phyloP scores from a whole-genome alignment of 805 yeast species.

The Candida tibetensis region DNA sequence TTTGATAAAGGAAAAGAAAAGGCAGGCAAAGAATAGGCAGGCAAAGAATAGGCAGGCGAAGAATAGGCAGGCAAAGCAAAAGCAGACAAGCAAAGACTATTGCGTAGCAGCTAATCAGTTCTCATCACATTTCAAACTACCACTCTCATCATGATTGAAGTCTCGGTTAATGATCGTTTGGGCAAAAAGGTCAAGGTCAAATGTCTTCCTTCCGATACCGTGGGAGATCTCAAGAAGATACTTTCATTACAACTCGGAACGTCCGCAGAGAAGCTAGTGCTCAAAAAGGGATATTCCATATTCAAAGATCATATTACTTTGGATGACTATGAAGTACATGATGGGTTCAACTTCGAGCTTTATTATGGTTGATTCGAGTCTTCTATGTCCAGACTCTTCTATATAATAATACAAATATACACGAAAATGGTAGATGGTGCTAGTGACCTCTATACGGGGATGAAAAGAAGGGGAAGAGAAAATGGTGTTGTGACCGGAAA shows the following conservation, averaged over 20 bases:
- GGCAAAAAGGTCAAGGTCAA: slow-evolving; percentile 89
- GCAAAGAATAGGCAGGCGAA: too few relatives aligned
- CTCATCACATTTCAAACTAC: too few relatives aligned
- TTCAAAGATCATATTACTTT: slow-evolving; percentile 86
- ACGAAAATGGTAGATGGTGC: too few relatives aligned
- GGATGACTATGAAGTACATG: slow-evolving; percentile 93
- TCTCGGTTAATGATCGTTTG: slow-evolving; percentile 51
- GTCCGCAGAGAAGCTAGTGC: slow-evolving; percentile 56
- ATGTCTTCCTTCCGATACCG: slow-evolving; percentile 78
- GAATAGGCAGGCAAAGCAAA: too few relatives aligned
- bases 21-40: too few relatives aligned
- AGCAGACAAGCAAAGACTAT: too few relatives aligned
- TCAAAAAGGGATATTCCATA: slow-evolving; percentile 82
- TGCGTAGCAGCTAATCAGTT: too few relatives aligned
- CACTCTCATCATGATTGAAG: slow-evolving; percentile 34
- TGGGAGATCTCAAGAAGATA: slow-evolving; percentile 87
- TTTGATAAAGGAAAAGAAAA: too few relatives aligned
- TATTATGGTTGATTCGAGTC: slow-evolving; percentile 76
- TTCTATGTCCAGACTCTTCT: too few relatives aligned
- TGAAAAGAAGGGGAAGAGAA: background rate
- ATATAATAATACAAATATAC: too few relatives aligned
- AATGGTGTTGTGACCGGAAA: background rate
- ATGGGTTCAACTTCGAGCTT: slow-evolving; percentile 83
- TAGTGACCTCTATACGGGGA: too few relatives aligned
- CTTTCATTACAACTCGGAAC: slow-evolving; percentile 83